Evolutionary conservation across 208 protist genomes (phyloP), one percentile per base, ranked within the genome.

Genomic region (Acanthamoeba triangularis): DNA sequence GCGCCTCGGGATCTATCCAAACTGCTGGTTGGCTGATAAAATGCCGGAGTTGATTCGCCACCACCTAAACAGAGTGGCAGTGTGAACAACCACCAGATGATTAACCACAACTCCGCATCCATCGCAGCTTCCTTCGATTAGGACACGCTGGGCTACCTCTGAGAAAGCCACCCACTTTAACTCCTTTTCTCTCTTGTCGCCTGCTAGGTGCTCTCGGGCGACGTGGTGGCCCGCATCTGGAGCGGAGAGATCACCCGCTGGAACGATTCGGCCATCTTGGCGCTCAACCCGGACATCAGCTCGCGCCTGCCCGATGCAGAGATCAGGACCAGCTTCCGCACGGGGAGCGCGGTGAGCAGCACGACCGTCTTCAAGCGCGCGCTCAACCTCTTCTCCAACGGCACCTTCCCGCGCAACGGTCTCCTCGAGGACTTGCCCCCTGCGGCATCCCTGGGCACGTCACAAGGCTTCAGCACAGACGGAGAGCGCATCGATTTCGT

Each of bases 321-420:
- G 33, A 90, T 90, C 82, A 13, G 3, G 5, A 59, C 56, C 13
- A 44, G 13, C 13, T 90, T 65, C 23, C n/a, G 35, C 33, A 69
- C 47, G 1, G 82, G 82, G 0, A 20, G 18, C 18, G 54, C 47
- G 56, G 33, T 90, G 49, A 67, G 82, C 49, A 69, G n/a, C 30
- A n/a, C 33, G 20, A 67, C 54, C 33, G 82, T 90, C 11, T 69
- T 90, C 82, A 90, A 59, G 33, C 49, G 82, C 20, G 82, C 82
- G 8, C 56, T 90, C 16, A 37, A 28, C 56, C 4, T 67, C 82
- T 69, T 90, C 49, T 37, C 54, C 56, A n/a, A 35, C n/a, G 82
- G 56, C 5, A 25, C 3, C 56, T 90, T 90, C 18, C 33, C 49
- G 14, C 28, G 56, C 28, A 47, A 90, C 49, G 49, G 49, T 1